A percentile compares a stretch with the other conserved stretches of the same genome.
These are phyloP conservation scores for Colletotrichum sp. DNA, from an alignment of 2,329 filamentous ascomycete genomes.

Conservation along the genomic window DNA sequence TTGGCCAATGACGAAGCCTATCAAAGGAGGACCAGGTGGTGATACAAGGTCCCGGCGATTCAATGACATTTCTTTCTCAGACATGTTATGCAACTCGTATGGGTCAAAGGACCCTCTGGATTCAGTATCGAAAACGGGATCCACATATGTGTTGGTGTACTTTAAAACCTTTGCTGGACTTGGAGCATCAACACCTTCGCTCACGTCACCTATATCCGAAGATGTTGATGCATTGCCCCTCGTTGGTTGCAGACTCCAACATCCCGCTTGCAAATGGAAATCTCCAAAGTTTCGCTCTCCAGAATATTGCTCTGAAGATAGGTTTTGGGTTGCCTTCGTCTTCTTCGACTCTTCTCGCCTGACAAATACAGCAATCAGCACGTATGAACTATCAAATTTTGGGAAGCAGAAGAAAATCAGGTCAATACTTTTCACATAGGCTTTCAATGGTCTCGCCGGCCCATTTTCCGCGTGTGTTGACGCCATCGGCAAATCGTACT, in stretches of 20 bases:
- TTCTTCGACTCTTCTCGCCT: not conserved
- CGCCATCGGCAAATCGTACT: not conserved
- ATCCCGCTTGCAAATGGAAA: not conserved
- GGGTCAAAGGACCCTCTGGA: rapidly evolving
- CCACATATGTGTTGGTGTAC: not conserved
- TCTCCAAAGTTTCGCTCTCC: not conserved
- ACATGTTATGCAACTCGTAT: not conserved
- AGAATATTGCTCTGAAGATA: not conserved
- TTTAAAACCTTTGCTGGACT: rapidly evolving
- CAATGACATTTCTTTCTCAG: not conserved
- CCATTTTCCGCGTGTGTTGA: not conserved
- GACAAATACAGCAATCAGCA: not conserved
- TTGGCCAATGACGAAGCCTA: not conserved
- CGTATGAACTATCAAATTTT: not conserved
- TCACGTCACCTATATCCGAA: not conserved
- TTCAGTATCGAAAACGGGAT: not conserved
- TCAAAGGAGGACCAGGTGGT: rapidly evolving
- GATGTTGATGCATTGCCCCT: not conserved
- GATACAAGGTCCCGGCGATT: rapidly evolving
- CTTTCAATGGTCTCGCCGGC: not conserved
- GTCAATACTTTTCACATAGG: not conserved
- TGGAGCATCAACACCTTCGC: not conserved
- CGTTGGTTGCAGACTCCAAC: not conserved
- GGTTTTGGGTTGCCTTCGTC: not conserved
- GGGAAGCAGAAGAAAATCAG: not conserved